A percentile compares a stretch with the other conserved stretches of the same genome.
Conservation (phyloP, 352 stramenopile genomes). For the Phytophthora quininea region DNA sequence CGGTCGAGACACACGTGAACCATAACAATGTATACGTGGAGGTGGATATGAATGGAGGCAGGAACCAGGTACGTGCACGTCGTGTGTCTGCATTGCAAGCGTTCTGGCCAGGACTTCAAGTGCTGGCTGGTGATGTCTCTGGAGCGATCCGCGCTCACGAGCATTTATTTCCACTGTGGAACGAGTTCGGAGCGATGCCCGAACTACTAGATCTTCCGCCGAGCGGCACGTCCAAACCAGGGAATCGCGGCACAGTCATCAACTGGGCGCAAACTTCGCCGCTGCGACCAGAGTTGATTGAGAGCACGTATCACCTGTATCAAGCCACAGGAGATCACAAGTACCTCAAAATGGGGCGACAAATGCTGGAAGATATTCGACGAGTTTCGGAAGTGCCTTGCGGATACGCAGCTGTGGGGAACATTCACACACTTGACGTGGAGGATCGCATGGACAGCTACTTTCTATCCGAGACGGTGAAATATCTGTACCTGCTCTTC, state of each 20-base stretch:
- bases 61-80: slow-evolving; percentile 55
- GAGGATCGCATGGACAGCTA: slow-evolving; percentile 99
- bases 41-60: slow-evolving; percentile 87
- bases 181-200: slow-evolving; percentile 94
- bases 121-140: slow-evolving; percentile 93
- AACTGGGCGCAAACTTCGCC: slow-evolving; percentile 88
- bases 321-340: slow-evolving; percentile 88
- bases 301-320: slow-evolving; percentile 97
- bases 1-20: slow-evolving; percentile 80
- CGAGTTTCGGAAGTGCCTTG: slow-evolving; percentile 88
- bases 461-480: slow-evolving; percentile 98
- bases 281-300: slow-evolving; percentile 96
- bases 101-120: slow-evolving; percentile 97
- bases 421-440: slow-evolving; percentile 91
- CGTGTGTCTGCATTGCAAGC: slow-evolving; percentile 92
- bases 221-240: slow-evolving; percentile 29
- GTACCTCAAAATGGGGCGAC: slow-evolving; percentile 90
- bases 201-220: slow-evolving; percentile 92
- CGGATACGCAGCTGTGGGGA: slow-evolving; percentile 91
- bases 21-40: slow-evolving; percentile 82
- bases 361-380: slow-evolving; percentile 90
- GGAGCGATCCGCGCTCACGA: slow-evolving; percentile 92
- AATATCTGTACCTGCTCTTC: slow-evolving; percentile 99
- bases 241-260: slow-evolving; percentile 55
- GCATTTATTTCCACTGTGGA: slow-evolving; percentile 94